These are phyloP conservation scores for Quercus berberidifolia DNA, from an alignment of 306 rosid species.

Conservation along the genomic window DNA sequence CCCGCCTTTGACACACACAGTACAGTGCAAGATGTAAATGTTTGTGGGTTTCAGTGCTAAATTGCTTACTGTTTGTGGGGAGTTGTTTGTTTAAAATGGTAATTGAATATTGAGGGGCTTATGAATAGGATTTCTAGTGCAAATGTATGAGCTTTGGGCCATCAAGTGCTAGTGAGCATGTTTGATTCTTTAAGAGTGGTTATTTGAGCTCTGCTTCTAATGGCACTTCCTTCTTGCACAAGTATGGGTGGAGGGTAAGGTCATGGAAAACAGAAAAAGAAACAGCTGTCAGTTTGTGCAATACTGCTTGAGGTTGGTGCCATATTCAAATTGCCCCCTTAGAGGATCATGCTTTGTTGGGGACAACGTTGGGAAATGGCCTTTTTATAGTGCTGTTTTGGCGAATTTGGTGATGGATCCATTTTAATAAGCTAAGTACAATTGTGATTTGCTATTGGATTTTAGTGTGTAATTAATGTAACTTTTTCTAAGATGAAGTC, in stretches of 20 bases:
- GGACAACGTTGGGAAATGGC: not conserved
- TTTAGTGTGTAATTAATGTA: not conserved
- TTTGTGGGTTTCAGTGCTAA: too few relatives aligned
- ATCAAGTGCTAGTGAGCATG: not conserved
- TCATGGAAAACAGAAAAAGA: too few relatives aligned
- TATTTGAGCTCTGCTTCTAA: too few relatives aligned
- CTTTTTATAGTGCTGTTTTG: too few relatives aligned
- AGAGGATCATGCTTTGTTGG: not conserved
- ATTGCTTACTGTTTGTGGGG: too few relatives aligned
- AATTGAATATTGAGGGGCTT: too few relatives aligned
- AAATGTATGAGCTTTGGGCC: not conserved
- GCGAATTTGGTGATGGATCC: too few relatives aligned
- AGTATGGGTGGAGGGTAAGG: too few relatives aligned
- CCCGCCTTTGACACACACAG: not conserved
- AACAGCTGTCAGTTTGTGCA: too few relatives aligned
- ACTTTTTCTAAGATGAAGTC: not conserved
- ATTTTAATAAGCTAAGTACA: not conserved
- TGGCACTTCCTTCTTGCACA: too few relatives aligned
- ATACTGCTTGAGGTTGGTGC: not conserved
- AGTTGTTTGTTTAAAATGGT: too few relatives aligned
- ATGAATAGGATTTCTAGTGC: not conserved
- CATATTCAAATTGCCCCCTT: not conserved
- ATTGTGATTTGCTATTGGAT: not conserved
- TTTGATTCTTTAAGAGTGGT: not conserved
- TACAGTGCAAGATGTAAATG: too few relatives aligned